Conservation (phyloP, 768 basidiomycete genomes). For the Hericium rajendrae region DNA sequence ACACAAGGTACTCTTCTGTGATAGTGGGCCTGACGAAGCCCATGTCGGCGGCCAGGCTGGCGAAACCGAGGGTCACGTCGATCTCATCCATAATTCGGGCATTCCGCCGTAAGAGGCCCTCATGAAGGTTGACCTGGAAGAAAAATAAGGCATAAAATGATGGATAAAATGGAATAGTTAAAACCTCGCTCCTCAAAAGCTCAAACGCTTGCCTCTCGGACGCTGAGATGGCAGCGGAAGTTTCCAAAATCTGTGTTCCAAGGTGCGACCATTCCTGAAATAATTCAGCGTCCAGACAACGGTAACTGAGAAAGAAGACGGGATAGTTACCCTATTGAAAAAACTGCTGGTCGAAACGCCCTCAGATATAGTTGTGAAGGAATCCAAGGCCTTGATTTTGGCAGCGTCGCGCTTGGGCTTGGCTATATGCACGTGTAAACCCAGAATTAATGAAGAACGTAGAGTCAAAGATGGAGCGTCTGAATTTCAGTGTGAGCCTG, state of each 20-base stretch:
- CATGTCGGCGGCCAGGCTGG: conserved; percentile 69
- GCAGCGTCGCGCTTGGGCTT: conserved; percentile 53
- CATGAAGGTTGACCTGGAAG: conserved; percentile 51
- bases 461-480: conserved; percentile 67
- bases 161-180: background rate
- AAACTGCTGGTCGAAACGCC: conserved; percentile 59
- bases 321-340: conserved; percentile 45
- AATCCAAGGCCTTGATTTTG: conserved; percentile 34
- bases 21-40: conserved; percentile 66
- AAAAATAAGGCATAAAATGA: background rate
- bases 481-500: conserved; percentile 17
- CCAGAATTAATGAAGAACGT: conserved; percentile 55
- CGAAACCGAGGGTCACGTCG: conserved; percentile 76
- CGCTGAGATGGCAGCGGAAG: conserved; percentile 36
- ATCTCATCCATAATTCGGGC: conserved; percentile 78
- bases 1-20: conserved; percentile 48
- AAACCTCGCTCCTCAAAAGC: conserved; percentile 55
- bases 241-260: conserved; percentile 57
- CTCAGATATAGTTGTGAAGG: conserved; percentile 52
- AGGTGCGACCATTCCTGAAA: conserved; percentile 65
- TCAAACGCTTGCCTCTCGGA: conserved; percentile 73
- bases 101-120: conserved; percentile 55
- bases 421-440: conserved; percentile 67
- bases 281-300: background rate
- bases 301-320: background rate